These are phyloP conservation scores for Aspergillus pseudoglaucus DNA, from an alignment of 2,329 filamentous ascomycete species.

Conservation along the genomic window DNA sequence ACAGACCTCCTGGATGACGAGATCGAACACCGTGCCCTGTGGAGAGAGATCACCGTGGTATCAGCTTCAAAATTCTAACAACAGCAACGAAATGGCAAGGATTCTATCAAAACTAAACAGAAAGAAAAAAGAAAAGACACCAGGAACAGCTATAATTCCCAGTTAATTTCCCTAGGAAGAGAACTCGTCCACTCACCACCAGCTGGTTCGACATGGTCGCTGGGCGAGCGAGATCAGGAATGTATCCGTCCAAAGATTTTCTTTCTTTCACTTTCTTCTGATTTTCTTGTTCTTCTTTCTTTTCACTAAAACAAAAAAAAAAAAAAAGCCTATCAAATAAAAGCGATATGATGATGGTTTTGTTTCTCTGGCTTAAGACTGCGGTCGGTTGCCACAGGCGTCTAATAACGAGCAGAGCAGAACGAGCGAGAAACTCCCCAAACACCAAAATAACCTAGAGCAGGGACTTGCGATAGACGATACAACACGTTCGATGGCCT, in stretches of 20 bases:
- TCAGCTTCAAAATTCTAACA: constrained; percentile 20
- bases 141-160: background rate
- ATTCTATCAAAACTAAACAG: constrained; percentile 1
- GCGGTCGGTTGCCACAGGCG: constrained; percentile 16
- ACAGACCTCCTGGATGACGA: constrained; percentile 90
- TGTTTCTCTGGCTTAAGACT: constrained; percentile 6
- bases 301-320: constrained; percentile 6
- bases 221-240: constrained; percentile 2
- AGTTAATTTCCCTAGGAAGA: background rate
- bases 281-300: constrained; percentile 2
- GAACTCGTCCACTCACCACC: constrained; percentile 38
- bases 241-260: constrained; percentile 3
- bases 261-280: background rate
- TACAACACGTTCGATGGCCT: background rate
- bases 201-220: constrained; percentile 42
- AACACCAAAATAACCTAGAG: background rate
- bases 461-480: background rate
- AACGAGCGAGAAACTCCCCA: background rate
- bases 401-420: background rate
- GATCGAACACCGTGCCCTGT: constrained; percentile 73
- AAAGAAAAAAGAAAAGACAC: constrained; percentile 2
- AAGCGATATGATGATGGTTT: constrained; percentile 1
- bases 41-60: constrained; percentile 11
- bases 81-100: background rate
- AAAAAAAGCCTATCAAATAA: constrained; percentile 6